phyloP scores from a whole-genome alignment of 1,284 basidiomycete species.

The Rhodotorula sp. region DNA sequence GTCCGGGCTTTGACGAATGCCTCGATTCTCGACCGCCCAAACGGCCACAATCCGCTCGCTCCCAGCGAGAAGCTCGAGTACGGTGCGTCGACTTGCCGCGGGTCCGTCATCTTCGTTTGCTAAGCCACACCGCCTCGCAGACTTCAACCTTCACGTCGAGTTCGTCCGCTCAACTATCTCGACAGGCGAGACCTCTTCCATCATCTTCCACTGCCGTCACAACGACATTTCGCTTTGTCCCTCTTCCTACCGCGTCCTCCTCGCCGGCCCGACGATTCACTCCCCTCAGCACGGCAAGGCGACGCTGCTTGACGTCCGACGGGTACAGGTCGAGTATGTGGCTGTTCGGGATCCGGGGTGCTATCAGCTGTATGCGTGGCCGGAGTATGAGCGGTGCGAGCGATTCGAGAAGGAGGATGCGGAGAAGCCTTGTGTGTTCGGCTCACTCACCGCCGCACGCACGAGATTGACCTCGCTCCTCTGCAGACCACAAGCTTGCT shows the following conservation, averaged over 20 bases:
- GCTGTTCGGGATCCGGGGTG: conserved; percentile 13
- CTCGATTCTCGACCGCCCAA: background rate
- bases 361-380: conserved; percentile 20
- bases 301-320: background rate
- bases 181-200: background rate
- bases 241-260: conserved; percentile 15
- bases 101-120: background rate
- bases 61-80: background rate
- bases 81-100: background rate
- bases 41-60: background rate
- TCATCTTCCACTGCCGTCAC: conserved; percentile 19
- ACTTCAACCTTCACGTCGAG: conserved; percentile 2
- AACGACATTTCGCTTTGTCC: conserved; percentile 15
- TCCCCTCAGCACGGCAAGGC: conserved; percentile 3
- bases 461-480: background rate
- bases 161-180: background rate
- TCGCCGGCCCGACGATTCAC: conserved; percentile 15
- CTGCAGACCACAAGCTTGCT: conserved; percentile 15
- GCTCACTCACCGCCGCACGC: no score
- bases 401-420: conserved; percentile 11
- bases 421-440: background rate
- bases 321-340: conserved; percentile 6
- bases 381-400: conserved; percentile 22
- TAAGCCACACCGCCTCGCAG: background rate
- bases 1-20: background rate